Conservation (phyloP, 352 stramenopile species). For the Phytophthora uliginosa region DNA sequence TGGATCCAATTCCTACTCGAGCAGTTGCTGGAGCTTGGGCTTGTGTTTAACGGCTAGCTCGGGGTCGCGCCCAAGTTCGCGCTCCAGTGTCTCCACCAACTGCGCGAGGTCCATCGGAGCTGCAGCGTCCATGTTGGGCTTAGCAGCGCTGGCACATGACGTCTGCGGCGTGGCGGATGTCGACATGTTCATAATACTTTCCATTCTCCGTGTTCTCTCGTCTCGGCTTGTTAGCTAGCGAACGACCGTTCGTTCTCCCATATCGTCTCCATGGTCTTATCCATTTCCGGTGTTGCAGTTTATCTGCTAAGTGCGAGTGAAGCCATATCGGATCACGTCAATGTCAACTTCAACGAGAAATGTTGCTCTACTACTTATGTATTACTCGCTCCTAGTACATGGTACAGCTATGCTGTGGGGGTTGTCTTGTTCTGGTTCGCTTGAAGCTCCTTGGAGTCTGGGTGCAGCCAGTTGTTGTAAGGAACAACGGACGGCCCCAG, state of each 20-base stretch:
- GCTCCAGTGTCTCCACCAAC: constrained; percentile 67
- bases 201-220: constrained; percentile 1
- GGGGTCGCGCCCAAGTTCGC: constrained; percentile 54
- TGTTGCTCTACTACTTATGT: not conserved
- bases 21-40: constrained; percentile 57
- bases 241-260: constrained; percentile 23
- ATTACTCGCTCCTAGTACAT: not conserved
- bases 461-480: constrained; percentile 42
- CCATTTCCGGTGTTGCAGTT: constrained; percentile 34
- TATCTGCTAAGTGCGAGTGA: constrained; percentile 24
- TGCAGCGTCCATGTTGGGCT: not conserved
- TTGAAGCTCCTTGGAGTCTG: constrained; percentile 27
- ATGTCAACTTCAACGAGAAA: constrained; percentile 8
- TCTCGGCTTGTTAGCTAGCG: constrained; percentile 8
- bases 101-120: constrained; percentile 48
- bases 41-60: constrained; percentile 74
- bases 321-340: constrained; percentile 9
- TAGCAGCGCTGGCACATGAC: not conserved
- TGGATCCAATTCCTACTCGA: constrained; percentile 46
- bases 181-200: constrained; percentile 8
- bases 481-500: constrained; percentile 25
- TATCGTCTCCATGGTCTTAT: constrained; percentile 8
- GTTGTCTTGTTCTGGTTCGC: not conserved
- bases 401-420: constrained; percentile 7
- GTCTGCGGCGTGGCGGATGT: constrained; percentile 4